phyloP scores from a whole-genome alignment of 192 early-diverging fungal genomes.

The Coemansia sp. region DNA sequence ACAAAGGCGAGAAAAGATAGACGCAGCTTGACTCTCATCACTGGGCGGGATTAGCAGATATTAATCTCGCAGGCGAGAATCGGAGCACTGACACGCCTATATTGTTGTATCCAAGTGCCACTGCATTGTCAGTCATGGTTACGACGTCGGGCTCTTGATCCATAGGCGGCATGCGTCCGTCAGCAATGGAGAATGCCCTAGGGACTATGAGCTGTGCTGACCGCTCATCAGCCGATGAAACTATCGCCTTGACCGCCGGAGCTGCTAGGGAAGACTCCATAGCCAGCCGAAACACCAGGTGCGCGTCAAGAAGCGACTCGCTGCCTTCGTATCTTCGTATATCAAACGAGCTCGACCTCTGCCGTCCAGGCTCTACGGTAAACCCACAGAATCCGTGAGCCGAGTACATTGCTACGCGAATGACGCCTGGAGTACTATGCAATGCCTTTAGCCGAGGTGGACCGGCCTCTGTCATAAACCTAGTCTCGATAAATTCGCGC shows the following conservation, averaged over 20 bases:
- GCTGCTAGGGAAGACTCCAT: not conserved
- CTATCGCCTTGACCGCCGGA: not conserved
- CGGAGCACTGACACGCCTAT: not conserved
- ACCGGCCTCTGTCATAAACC: conserved; percentile 2
- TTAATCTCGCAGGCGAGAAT: not conserved
- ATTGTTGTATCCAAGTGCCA: conserved; percentile 1
- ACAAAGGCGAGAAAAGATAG: not conserved
- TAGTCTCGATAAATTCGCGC: conserved; percentile 8
- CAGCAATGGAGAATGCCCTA: not conserved
- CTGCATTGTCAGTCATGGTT: conserved; percentile 12
- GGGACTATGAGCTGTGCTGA: not conserved
- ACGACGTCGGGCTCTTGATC: conserved; percentile 1
- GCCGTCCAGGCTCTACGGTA: not conserved
- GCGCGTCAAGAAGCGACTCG: not conserved
- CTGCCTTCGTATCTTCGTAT: not conserved
- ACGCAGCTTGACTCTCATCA: not conserved
- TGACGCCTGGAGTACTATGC: not conserved
- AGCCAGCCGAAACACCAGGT: not conserved
- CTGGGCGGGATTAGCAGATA: not conserved
- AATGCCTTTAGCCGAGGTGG: not conserved
- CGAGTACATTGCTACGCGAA: conserved; percentile 3
- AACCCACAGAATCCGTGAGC: conserved; percentile 6
- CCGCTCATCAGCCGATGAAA: not conserved
- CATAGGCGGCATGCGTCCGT: conserved; percentile 1
- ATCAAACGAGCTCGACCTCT: not conserved